These are phyloP conservation scores for Andrographis paniculata DNA, from an alignment of 305 asterid genomes.

Conservation along the genomic window DNA sequence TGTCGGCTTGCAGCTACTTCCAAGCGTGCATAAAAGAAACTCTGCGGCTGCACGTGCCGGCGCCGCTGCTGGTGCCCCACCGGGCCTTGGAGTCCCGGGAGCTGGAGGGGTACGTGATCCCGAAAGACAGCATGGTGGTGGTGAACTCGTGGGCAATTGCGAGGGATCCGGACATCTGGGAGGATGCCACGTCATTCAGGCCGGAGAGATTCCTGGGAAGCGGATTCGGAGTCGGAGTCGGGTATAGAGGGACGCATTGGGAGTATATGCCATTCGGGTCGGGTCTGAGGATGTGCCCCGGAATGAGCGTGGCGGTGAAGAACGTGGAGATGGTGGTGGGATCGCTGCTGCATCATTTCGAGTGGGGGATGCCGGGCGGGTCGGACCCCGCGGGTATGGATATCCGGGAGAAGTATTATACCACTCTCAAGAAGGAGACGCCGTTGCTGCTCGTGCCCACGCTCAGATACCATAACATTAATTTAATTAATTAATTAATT, in stretches of 20 bases:
- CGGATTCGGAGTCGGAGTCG: neutral
- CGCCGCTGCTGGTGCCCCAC: conserved; percentile 11
- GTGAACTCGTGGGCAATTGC: conserved; percentile 15
- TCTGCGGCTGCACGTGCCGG: conserved; percentile 14
- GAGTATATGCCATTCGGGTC: conserved; percentile 10
- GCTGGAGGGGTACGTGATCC: conserved; percentile 7
- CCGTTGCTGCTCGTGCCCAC: neutral
- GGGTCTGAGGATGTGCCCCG: conserved; percentile 12
- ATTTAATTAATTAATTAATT: too few relatives aligned
- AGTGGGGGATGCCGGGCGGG: conserved; percentile 14
- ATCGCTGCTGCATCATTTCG: conserved; percentile 12
- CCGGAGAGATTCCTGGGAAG: conserved; percentile 15
- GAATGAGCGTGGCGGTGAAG: neutral
- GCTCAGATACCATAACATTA: neutral
- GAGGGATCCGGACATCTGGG: conserved; percentile 7
- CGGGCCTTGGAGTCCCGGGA: conserved; percentile 8
- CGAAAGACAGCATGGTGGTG: conserved; percentile 6
- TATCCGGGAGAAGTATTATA: conserved; percentile 1
- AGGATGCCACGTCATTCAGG: conserved; percentile 8
- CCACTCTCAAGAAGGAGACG: conserved; percentile 12
- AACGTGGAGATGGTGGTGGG: conserved; percentile 6
- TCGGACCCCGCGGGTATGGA: neutral
- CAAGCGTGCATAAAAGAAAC: conserved; percentile 14
- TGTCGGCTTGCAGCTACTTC: conserved; percentile 7
- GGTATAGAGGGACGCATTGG: neutral